These are phyloP conservation scores for Hypoxylon crocopeplum DNA, from an alignment of 495 filamentous ascomycete species.

Conservation along the genomic window DNA sequence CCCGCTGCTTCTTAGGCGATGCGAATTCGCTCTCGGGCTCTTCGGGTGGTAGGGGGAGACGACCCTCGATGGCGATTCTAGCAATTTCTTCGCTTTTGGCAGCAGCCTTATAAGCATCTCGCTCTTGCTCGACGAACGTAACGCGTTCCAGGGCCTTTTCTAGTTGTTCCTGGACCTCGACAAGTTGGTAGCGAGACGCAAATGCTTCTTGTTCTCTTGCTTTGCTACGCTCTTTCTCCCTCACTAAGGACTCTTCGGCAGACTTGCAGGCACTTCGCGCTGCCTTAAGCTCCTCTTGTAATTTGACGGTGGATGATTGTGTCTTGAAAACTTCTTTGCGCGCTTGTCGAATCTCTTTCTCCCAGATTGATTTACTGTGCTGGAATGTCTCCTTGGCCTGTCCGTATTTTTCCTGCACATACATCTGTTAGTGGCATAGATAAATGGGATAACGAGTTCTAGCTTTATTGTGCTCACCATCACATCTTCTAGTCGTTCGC, in stretches of 20 bases:
- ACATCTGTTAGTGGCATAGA: slow-evolving; percentile 7
- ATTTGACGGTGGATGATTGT: slow-evolving; percentile 75
- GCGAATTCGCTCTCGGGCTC: slow-evolving; percentile 53
- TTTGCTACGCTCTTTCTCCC: slow-evolving; percentile 55
- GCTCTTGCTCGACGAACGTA: slow-evolving; percentile 71
- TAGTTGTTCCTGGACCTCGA: slow-evolving; percentile 76
- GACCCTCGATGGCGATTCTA: slow-evolving; percentile 68
- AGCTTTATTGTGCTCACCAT: slow-evolving; percentile 58
- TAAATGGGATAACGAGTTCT: not conserved
- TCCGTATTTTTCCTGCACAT: slow-evolving; percentile 72
- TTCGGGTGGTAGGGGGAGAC: slow-evolving; percentile 62
- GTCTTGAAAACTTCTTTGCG: slow-evolving; percentile 86
- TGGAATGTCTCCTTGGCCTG: slow-evolving; percentile 75
- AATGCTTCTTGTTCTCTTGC: slow-evolving; percentile 78
- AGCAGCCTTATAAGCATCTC: slow-evolving; percentile 67
- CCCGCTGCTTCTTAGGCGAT: slow-evolving; percentile 51
- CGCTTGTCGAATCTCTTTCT: slow-evolving; percentile 83
- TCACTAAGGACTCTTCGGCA: slow-evolving; percentile 49
- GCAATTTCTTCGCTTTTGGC: slow-evolving; percentile 66
- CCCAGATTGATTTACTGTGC: slow-evolving; percentile 75
- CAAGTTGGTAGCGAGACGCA: slow-evolving; percentile 73
- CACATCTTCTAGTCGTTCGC: slow-evolving; percentile 76
- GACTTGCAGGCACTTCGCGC: slow-evolving; percentile 58
- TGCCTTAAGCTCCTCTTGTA: slow-evolving; percentile 83
- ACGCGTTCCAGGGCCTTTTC: slow-evolving; percentile 67